Conservation (phyloP, 2,329 filamentous ascomycete genomes). For the Elsinoe ampelina region DNA sequence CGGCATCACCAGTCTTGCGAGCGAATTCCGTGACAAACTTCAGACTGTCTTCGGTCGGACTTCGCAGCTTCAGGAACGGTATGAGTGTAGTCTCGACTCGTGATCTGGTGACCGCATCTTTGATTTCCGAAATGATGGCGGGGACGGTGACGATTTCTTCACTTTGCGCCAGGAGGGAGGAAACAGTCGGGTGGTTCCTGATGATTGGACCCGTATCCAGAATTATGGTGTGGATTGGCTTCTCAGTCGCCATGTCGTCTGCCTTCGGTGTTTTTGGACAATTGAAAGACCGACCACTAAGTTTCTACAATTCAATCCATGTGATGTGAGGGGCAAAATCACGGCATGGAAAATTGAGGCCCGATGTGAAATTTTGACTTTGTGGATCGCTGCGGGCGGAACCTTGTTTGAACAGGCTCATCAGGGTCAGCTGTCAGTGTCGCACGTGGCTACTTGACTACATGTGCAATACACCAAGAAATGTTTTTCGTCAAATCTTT, state of each 20-base stretch:
- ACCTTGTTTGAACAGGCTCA: not conserved
- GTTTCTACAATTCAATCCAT: not conserved
- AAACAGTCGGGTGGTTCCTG: conserved; percentile 80
- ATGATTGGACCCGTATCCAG: conserved; percentile 90
- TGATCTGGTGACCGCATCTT: conserved; percentile 69
- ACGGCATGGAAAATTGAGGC: not conserved
- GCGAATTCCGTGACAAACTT: conserved; percentile 77
- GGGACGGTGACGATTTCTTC: conserved; percentile 75
- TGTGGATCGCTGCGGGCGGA: not conserved
- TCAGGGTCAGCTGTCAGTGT: not conserved
- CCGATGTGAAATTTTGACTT: conserved; percentile 5
- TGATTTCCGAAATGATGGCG: conserved; percentile 76
- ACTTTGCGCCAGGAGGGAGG: conserved; percentile 67
- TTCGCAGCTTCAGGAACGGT: conserved; percentile 73
- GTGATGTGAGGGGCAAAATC: not conserved
- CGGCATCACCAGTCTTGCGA: conserved; percentile 76
- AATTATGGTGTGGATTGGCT: conserved; percentile 72
- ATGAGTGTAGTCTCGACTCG: conserved; percentile 76
- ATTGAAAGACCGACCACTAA: too few species aligned
- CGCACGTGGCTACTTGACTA: not conserved
- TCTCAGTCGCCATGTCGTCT: conserved; percentile 35
- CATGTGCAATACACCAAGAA: not conserved
- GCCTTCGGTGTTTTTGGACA: not conserved
- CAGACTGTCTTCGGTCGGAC: conserved; percentile 65
- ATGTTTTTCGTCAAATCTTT: not conserved